Evolutionary conservation across 148 eudicot genomes (phyloP).

Genomic region (Rhododendron henanense): DNA sequence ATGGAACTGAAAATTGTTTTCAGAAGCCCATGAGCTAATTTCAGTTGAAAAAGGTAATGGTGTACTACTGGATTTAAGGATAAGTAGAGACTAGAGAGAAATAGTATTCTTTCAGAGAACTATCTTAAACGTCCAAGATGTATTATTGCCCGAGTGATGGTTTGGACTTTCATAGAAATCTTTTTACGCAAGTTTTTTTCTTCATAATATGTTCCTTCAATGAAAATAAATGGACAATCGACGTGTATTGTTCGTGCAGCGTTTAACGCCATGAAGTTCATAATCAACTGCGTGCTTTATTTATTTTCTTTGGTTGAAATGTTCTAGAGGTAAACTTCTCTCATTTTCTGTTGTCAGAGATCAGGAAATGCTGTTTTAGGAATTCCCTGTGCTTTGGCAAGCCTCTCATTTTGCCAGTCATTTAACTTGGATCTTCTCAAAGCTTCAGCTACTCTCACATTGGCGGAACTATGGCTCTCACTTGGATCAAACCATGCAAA

Average conservation of each 20-base stretch:
- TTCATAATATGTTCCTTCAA: not conserved
- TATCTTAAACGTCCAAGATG: not conserved
- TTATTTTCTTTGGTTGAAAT: not conserved
- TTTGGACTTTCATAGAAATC: not conserved
- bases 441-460: slow-evolving; percentile 84
- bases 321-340: not conserved
- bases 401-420: slow-evolving; percentile 89
- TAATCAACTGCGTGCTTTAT: not conserved
- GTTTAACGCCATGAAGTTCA: not conserved
- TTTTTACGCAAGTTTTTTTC: not conserved
- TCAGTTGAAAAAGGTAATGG: not conserved
- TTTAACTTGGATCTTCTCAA: slow-evolving; percentile 95
- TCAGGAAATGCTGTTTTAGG: slow-evolving; percentile 90
- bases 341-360: slow-evolving; percentile 40
- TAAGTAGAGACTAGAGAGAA: not conserved
- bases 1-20: not conserved
- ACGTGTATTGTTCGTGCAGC: not conserved
- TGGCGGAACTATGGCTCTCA: slow-evolving; percentile 87
- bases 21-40: not conserved
- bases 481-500: slow-evolving; percentile 81
- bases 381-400: slow-evolving; percentile 91
- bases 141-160: not conserved
- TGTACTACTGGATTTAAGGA: not conserved
- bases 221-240: not conserved
- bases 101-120: not conserved